Evolutionary conservation across 2,329 filamentous ascomycete genomes (phyloP).

Genomic region (Fusarium chuoi): DNA sequence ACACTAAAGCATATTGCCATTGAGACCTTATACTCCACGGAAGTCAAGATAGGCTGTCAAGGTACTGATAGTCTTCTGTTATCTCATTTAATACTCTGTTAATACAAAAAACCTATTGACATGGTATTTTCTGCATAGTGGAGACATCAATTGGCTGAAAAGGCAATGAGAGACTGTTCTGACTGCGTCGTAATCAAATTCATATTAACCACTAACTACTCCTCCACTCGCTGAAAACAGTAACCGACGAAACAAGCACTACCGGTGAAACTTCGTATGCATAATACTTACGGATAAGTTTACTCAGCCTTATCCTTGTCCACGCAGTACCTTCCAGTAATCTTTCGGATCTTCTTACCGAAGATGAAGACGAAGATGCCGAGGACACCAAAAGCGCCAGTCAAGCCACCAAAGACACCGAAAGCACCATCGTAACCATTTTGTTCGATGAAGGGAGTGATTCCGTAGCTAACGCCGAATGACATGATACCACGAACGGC

Average conservation of each 20-base stretch:
- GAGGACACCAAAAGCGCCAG: slow-evolving; percentile 11
- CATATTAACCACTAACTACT: neutral
- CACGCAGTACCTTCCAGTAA: neutral
- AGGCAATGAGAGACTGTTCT: neutral
- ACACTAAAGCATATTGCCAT: neutral
- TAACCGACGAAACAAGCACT: too few relatives aligned
- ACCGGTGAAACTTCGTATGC: rapidly evolving
- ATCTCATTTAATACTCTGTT: too few relatives aligned
- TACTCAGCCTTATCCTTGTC: slow-evolving; percentile 21
- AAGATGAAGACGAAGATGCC: slow-evolving; percentile 16
- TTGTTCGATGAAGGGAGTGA: slow-evolving; percentile 28
- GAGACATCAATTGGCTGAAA: neutral
- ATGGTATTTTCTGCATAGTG: neutral
- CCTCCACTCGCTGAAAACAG: neutral
- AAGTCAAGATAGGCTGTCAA: too few relatives aligned
- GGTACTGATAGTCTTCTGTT: rapidly evolving
- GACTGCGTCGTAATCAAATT: neutral
- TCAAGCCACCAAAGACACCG: slow-evolving; percentile 6
- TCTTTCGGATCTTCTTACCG: slow-evolving; percentile 14
- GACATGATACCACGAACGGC: slow-evolving; percentile 36
- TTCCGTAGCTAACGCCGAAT: slow-evolving; percentile 37
- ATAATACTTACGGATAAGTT: too few relatives aligned
- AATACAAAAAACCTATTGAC: too few relatives aligned
- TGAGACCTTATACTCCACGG: neutral
- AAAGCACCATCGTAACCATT: slow-evolving; percentile 18